Evolutionary conservation across 768 basidiomycete species (phyloP).

Genomic region (Serendipita indica): DNA sequence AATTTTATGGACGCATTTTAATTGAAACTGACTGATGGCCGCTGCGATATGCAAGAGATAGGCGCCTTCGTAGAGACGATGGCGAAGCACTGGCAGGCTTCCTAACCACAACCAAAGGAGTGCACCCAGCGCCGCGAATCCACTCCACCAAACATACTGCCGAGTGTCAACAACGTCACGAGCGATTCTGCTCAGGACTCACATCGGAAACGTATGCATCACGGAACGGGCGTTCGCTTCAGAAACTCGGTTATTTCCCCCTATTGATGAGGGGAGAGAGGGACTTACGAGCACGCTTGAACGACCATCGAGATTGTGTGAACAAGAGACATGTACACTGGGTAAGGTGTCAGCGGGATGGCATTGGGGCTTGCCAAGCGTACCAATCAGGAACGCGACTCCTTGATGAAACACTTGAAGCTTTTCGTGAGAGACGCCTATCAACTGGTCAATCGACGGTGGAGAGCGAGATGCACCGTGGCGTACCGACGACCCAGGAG

Average conservation of each 20-base stretch:
- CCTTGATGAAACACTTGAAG: slow-evolving; percentile 17
- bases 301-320: slow-evolving; percentile 11
- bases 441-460: neutral
- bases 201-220: neutral
- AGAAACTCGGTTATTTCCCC: neutral
- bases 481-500: neutral
- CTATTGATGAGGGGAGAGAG: neutral
- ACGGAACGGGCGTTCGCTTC: neutral
- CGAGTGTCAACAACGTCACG: neutral
- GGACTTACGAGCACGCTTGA: slow-evolving; percentile 4
- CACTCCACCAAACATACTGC: neutral
- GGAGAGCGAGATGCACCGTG: neutral
- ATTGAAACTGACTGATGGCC: neutral
- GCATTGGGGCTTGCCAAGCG: neutral
- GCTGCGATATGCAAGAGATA: neutral
- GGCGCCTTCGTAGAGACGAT: neutral
- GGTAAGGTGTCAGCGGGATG: neutral
- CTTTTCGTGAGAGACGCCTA: slow-evolving; percentile 21
- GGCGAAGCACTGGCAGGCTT: neutral
- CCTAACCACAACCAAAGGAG: neutral
- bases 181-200: neutral
- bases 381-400: slow-evolving; percentile 6
- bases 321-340: slow-evolving; percentile 9
- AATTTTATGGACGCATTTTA: too few relatives aligned
- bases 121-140: neutral